Conservation (phyloP, 2,329 filamentous ascomycete genomes). For the Niveomyces coronatus region DNA sequence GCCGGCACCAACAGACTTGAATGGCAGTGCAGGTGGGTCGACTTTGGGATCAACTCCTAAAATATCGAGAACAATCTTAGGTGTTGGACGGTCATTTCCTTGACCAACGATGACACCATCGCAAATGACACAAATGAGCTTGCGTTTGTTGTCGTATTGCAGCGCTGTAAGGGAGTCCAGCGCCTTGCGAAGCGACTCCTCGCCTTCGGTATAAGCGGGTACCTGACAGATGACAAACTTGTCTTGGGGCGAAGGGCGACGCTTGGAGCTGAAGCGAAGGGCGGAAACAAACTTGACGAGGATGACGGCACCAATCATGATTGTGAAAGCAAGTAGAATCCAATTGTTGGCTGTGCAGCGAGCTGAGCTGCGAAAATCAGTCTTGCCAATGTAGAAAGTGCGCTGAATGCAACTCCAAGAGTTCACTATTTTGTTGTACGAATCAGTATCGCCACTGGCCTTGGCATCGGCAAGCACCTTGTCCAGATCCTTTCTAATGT, state of each 20-base stretch:
- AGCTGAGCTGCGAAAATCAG: conserved; percentile 70
- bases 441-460: conserved; percentile 40
- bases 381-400: conserved; percentile 70
- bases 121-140: conserved; percentile 91
- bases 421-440: conserved; percentile 43
- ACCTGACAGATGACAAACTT: conserved; percentile 99
- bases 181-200: conserved; percentile 87
- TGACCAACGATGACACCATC: conserved; percentile 95
- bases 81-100: conserved; percentile 92
- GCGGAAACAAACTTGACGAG: conserved; percentile 84
- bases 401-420: conserved; percentile 74
- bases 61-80: conserved; percentile 95
- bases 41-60: conserved; percentile 95
- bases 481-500: conserved; percentile 62
- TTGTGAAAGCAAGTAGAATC: conserved; percentile 76
- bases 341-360: conserved; percentile 85
- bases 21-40: conserved; percentile 85
- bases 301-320: conserved; percentile 73
- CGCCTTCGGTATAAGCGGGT: conserved; percentile 94
- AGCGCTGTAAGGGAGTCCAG: conserved; percentile 89
- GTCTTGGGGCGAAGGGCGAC: conserved; percentile 80
- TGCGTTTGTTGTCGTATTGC: conserved; percentile 96
- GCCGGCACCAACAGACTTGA: conserved; percentile 83
- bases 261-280: conserved; percentile 86
- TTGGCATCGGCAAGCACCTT: conserved; percentile 35